A percentile compares a stretch with the other conserved stretches of the same genome.
Evolutionary conservation across 805 yeast species (phyloP).

Genomic region (Saturnispora hagleri): DNA sequence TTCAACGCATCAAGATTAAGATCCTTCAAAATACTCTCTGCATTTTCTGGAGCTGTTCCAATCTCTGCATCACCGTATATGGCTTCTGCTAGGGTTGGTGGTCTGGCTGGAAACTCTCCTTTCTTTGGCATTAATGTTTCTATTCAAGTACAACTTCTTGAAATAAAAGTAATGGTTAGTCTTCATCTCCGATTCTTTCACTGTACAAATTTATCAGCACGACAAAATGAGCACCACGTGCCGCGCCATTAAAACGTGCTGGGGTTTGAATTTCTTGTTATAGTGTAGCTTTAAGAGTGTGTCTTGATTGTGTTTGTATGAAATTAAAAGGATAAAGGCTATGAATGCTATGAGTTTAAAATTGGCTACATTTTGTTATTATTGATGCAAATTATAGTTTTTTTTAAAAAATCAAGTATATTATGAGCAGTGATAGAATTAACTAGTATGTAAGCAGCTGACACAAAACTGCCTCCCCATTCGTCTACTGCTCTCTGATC

Average conservation of each 20-base stretch:
- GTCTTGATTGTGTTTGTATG: neutral
- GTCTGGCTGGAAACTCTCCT: slow-evolving; percentile 14
- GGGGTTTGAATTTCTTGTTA: neutral
- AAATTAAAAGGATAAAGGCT: neutral
- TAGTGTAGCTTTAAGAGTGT: neutral
- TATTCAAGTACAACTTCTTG: neutral
- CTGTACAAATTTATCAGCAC: neutral
- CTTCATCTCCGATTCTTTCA: neutral
- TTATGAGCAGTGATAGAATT: too few species aligned
- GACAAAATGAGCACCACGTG: neutral
- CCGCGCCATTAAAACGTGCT: neutral
- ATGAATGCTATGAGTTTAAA: neutral
- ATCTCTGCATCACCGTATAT: slow-evolving; percentile 9
- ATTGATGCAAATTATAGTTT: neutral
- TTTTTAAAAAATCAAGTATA: neutral
- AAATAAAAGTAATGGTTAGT: neutral
- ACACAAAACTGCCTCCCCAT: too few species aligned
- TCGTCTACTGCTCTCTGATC: too few species aligned
- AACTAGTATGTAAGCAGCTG: too few species aligned
- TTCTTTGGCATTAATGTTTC: slow-evolving; percentile 7
- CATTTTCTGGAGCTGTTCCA: slow-evolving; percentile 9
- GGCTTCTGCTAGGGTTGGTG: slow-evolving; percentile 14
- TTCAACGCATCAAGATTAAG: slow-evolving; percentile 6
- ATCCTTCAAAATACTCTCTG: slow-evolving; percentile 7
- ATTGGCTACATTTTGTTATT: neutral